phyloP scores from a whole-genome alignment of 2,329 filamentous ascomycete genomes.

The Thielaviopsis populi region DNA sequence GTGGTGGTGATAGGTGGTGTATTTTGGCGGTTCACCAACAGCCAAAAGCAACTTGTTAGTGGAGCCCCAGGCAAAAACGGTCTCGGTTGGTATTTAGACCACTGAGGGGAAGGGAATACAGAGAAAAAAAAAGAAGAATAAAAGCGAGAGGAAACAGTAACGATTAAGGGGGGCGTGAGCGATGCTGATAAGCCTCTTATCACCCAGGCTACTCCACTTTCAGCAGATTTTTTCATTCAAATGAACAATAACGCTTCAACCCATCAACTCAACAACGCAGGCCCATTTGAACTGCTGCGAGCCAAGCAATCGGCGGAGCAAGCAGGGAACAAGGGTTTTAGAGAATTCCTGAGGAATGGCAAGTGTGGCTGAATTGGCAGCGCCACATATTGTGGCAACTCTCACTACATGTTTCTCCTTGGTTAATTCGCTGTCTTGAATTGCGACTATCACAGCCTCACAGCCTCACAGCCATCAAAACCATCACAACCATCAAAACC shows the following conservation, averaged over 20 bases:
- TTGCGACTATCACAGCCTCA: background rate
- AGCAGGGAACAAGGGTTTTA: background rate
- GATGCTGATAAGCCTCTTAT: slow-evolving; percentile 12
- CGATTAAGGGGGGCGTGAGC: slow-evolving; percentile 4
- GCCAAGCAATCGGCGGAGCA: background rate
- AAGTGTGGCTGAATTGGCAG: background rate
- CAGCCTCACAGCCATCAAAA: background rate
- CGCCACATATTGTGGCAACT: background rate
- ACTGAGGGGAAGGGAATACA: background rate
- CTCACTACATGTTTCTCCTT: background rate
- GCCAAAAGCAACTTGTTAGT: slow-evolving; percentile 13
- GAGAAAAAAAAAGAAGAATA: slow-evolving; percentile 3
- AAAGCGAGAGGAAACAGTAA: slow-evolving; percentile 3
- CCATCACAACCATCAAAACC: no score
- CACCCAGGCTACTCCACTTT: slow-evolving; percentile 13
- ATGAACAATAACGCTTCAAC: background rate
- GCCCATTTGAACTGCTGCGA: background rate
- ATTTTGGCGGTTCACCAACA: slow-evolving; percentile 12
- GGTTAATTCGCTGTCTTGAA: background rate
- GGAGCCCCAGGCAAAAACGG: slow-evolving; percentile 1
- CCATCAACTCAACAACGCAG: background rate
- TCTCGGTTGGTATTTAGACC: slow-evolving; percentile 14
- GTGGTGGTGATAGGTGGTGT: slow-evolving; percentile 14
- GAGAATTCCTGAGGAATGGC: background rate
- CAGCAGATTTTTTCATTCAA: slow-evolving; percentile 13